Conservation (phyloP, 345 rosid genomes). For the Bruguiera parviflora region DNA sequence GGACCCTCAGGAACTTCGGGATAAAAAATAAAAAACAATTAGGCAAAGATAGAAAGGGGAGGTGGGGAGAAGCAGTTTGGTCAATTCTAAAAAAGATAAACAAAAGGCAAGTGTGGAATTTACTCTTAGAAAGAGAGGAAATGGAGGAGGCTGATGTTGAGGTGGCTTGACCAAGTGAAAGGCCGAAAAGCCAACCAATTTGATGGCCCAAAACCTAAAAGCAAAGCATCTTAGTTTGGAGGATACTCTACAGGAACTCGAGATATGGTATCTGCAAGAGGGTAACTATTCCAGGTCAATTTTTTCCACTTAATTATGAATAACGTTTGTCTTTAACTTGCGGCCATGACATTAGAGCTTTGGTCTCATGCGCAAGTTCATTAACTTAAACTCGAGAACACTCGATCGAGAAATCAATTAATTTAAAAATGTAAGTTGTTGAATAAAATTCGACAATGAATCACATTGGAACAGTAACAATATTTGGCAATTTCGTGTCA, state of each 20-base stretch:
- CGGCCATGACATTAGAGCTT: no score
- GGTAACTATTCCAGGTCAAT: no score
- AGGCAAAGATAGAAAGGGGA: not conserved
- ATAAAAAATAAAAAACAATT: not conserved
- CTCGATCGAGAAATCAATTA: no score
- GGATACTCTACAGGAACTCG: constrained; percentile 15
- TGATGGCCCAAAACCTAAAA: constrained; percentile 11
- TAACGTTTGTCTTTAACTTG: no score
- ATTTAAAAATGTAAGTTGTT: no score
- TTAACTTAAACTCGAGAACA: no score
- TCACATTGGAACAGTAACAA: no score
- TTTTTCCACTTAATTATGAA: no score
- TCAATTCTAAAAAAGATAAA: constrained; percentile 21
- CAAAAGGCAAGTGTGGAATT: constrained; percentile 26
- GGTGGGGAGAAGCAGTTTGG: constrained; percentile 1
- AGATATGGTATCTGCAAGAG: constrained; percentile 4
- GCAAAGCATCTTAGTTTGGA: constrained; percentile 21
- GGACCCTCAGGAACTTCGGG: not conserved
- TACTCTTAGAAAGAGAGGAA: constrained; percentile 11
- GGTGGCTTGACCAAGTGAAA: constrained; percentile 22
- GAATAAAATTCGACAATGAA: no score
- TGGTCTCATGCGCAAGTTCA: no score
- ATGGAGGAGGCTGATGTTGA: not conserved
- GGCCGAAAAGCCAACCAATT: constrained; percentile 16
- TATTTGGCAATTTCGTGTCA: no score